Percentiles rank a stretch among this genome's conserved stretches.
Evolutionary conservation across 352 stramenopile species (phyloP).

Genomic region (Pythium phragmitis): DNA sequence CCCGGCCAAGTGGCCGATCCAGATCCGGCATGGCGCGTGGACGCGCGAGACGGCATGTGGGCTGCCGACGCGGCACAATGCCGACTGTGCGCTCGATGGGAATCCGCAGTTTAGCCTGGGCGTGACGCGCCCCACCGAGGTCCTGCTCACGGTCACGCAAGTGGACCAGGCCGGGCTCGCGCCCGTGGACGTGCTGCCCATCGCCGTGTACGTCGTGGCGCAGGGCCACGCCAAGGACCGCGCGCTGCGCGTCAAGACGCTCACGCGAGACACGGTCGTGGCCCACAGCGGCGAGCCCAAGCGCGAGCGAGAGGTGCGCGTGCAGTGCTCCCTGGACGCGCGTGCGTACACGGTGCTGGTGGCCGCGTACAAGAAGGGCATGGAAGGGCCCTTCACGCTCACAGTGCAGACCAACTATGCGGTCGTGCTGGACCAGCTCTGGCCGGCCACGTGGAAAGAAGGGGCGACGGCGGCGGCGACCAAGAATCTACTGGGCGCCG

Average conservation of each 20-base stretch:
- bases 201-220: conserved; percentile 73
- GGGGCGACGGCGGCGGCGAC: conserved; percentile 30
- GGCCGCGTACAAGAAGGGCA: conserved; percentile 83
- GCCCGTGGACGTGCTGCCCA: conserved; percentile 58
- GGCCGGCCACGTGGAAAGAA: conserved; percentile 79
- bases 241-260: conserved; percentile 52
- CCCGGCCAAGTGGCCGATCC: conserved; percentile 71
- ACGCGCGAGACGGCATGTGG: conserved; percentile 71
- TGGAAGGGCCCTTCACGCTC: conserved; percentile 90
- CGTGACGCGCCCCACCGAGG: conserved; percentile 75
- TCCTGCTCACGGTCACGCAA: conserved; percentile 86
- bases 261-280: conserved; percentile 73
- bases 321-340: conserved; percentile 74
- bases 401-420: conserved; percentile 86
- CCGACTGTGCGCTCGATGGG: conserved; percentile 68
- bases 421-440: conserved; percentile 72
- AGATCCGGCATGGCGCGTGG: conserved; percentile 54
- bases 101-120: conserved; percentile 89
- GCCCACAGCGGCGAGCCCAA: conserved; percentile 75
- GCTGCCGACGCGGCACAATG: conserved; percentile 85
- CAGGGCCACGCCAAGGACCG: conserved; percentile 50
- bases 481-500: conserved; percentile 54
- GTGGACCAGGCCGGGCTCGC: conserved; percentile 64
- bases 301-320: conserved; percentile 65
- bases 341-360: conserved; percentile 89